These are phyloP conservation scores for Vitis vinifera DNA, from an alignment of 164 flowering plant genomes.

Conservation along the genomic window ASM3070453v1 NC_081811.1:2857501-2858000, in stretches of 20 bases:
- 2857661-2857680: neutral
- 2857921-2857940: neutral
- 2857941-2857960: neutral
- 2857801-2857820: neutral
- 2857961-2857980: neutral
- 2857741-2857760: no score
- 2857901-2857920: neutral
- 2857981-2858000: neutral
- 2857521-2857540: conserved; percentile 96
- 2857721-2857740: no score
- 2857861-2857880: neutral
- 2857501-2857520: conserved; percentile 94
- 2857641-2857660: neutral
- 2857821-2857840: neutral
- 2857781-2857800: neutral
- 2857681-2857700: no score
- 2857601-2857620: conserved; percentile 99
- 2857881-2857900: neutral
- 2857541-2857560: conserved; percentile 97
- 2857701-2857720: no score
- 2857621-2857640: conserved; percentile 1
- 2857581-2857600: conserved; percentile 98
- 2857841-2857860: neutral
- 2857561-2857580: conserved; percentile 99
- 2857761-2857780: neutral